Conservation (phyloP, 345 rosid species). For the Ricinus communis region DNA sequence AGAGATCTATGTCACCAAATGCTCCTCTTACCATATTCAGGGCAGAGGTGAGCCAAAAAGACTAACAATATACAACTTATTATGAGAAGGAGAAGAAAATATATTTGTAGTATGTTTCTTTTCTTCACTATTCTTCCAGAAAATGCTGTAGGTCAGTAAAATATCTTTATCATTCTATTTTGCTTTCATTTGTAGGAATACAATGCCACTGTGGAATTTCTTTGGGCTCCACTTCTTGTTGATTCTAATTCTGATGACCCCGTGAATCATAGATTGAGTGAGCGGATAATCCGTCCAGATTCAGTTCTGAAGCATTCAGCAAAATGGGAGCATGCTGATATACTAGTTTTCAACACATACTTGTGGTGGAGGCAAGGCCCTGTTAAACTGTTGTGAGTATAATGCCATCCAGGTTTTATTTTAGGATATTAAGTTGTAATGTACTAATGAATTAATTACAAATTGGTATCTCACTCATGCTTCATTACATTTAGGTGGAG, state of each 20-base stretch:
- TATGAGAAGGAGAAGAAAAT: not conserved
- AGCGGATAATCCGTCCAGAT: conserved; percentile 84
- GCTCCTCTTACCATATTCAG: conserved; percentile 86
- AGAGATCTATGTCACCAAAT: conserved; percentile 85
- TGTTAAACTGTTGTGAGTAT: conserved; percentile 72
- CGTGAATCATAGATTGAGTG: conserved; percentile 75
- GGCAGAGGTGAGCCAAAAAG: conserved; percentile 62
- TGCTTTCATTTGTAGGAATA: conserved; percentile 55
- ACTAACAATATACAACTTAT: not conserved
- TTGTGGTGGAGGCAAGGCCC: conserved; percentile 99
- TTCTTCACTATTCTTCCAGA: not conserved
- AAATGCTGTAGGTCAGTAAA: conserved; percentile 6
- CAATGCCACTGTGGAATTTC: conserved; percentile 90
- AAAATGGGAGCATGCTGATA: conserved; percentile 87
- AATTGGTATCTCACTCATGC: not conserved
- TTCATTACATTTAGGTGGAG: conserved; percentile 66
- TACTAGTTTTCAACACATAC: conserved; percentile 83
- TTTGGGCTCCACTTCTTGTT: conserved; percentile 95
- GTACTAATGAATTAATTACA: not conserved
- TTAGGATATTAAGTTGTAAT: not conserved
- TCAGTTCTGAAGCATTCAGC: conserved; percentile 86
- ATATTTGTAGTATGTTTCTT: not conserved
- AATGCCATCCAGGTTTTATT: not conserved
- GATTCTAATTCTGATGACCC: conserved; percentile 99
- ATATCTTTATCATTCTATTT: conserved; percentile 1